Evolutionary conservation across 169 alveolate species (phyloP), one percentile per base, ranked within the genome.

Genomic region (Plasmodium inui): DNA sequence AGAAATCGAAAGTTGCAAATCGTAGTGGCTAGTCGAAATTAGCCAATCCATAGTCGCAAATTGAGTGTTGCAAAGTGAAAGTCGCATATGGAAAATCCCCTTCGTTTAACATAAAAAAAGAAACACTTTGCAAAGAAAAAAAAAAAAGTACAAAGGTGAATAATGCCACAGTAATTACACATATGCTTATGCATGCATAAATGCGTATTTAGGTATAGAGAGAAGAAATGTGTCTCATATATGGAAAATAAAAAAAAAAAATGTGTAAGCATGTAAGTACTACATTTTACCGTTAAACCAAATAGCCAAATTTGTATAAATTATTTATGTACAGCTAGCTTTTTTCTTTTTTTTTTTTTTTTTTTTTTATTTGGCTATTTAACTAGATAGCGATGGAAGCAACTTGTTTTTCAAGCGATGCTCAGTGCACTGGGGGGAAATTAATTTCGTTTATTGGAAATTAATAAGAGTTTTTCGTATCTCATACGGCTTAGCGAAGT

Each of bases 311-410:
- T 22, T 32, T 30, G 70, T 53, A 82, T 17, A 53, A 32, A 82
- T 82, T 53, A 55, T 22, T 82, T 82, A 30, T 82, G 55, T 14
- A 19, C 22, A 41, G 41, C 73, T 83, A 83, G 74, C 80, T 83
- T 83, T 83, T 83, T 83, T 83, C 41, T 83, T 83, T 83, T 83
- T 70, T 82, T 82, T 82, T 82, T 82, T 82, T 82, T 82, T 82
- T 55, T 82, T 30, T 76, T 76, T 37, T 76, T 76, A 19, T 83
- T 83, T 83, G 22, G 82, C 82, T 70, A 39, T 83, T 26, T 83
- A 9, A 9, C 10, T 53, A 22, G 57, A 82, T 7, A 82, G 44
- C 71, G 3, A 32, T 55, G 32, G 26, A 55, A 30, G 61, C 50
- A 55, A 41, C 89, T 26, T 19, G 37, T 32, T 53, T 67, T 82